Evolutionary conservation across 2,329 filamentous ascomycete species (phyloP).

Genomic region (Botrytis deweyae): DNA sequence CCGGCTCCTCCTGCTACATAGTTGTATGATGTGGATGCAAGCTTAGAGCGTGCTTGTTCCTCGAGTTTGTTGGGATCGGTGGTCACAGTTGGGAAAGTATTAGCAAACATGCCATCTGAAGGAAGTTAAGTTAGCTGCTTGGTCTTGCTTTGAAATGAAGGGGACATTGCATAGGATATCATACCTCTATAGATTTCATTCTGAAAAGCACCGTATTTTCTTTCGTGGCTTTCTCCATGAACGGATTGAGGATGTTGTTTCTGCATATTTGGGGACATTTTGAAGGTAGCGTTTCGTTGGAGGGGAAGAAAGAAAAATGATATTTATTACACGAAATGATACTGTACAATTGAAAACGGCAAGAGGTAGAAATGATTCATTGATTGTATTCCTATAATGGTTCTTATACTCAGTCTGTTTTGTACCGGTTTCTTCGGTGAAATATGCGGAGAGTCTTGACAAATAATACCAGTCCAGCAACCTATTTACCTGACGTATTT

Average conservation of each 20-base stretch:
- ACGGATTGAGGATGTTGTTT: constrained; percentile 29
- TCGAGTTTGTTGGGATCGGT: constrained; percentile 59
- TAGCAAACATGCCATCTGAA: constrained; percentile 49
- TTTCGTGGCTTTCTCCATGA: constrained; percentile 22
- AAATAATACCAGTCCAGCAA: not conserved
- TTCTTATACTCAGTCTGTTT: not conserved
- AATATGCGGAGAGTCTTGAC: constrained; percentile 6
- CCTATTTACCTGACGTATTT: constrained; percentile 1
- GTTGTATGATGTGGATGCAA: constrained; percentile 52
- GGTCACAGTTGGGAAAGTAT: constrained; percentile 52
- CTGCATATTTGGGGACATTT: constrained; percentile 27
- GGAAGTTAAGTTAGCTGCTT: not conserved
- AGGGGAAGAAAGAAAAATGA: not conserved
- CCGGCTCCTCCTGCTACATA: constrained; percentile 64
- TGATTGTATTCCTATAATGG: not conserved
- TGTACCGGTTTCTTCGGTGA: not conserved
- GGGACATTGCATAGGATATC: not conserved
- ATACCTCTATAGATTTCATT: constrained; percentile 32
- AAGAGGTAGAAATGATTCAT: not conserved
- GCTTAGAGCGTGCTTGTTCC: constrained; percentile 50
- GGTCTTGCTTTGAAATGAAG: too few species aligned
- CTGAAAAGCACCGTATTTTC: constrained; percentile 34
- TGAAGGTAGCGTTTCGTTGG: not conserved
- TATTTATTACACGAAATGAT: not conserved
- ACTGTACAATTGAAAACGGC: not conserved